Conservation (phyloP, 2,329 filamentous ascomycete genomes). For the Diaporthe amygdali region DNA sequence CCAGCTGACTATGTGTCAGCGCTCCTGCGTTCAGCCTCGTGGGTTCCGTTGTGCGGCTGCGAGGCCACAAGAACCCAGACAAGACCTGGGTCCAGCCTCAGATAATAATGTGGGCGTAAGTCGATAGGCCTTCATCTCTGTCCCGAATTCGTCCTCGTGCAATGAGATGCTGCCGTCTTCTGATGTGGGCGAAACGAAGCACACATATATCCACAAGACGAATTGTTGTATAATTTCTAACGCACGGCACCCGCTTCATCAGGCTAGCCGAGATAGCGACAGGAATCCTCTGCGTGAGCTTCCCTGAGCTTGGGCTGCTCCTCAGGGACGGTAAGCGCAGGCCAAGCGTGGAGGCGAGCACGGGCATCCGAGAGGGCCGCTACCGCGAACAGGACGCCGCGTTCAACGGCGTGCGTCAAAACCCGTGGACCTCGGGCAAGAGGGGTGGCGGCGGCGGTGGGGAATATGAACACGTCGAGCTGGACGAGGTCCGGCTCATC, state of each 20-base stretch:
- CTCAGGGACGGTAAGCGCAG: neutral
- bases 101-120: slow-evolving; percentile 11
- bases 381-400: neutral
- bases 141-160: neutral
- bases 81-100: slow-evolving; percentile 12
- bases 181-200: neutral
- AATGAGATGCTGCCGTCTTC: too few relatives aligned
- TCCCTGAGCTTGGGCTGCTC: neutral
- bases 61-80: neutral
- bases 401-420: neutral
- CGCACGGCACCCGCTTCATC: neutral
- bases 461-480: neutral
- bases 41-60: neutral
- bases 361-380: neutral
- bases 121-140: neutral
- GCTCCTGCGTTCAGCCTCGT: neutral
- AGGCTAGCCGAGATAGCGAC: neutral
- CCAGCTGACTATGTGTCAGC: neutral
- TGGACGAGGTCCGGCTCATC: neutral
- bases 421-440: neutral
- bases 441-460: neutral
- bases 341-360: neutral
- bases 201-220: too few relatives aligned
- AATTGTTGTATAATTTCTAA: neutral
- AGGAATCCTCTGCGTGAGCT: slow-evolving; percentile 1